phyloP scores from a whole-genome alignment of 106 monocot genomes.

The Dendrobium officinale region DNA sequence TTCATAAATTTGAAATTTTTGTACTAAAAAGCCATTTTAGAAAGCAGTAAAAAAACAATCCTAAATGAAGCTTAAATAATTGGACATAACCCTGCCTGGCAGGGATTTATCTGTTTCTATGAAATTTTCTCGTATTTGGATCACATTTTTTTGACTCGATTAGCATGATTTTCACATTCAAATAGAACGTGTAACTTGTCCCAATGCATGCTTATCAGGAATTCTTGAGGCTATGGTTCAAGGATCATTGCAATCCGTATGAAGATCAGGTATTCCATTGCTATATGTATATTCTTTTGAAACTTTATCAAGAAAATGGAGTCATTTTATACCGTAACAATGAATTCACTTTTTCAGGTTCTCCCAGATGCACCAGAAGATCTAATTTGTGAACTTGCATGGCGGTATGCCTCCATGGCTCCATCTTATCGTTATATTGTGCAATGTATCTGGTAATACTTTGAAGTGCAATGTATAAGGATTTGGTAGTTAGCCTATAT shows the following conservation, averaged over 20 bases:
- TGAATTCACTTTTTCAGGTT: conserved; percentile 34
- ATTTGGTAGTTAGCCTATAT: neutral
- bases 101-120: neutral
- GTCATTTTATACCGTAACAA: neutral
- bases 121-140: neutral
- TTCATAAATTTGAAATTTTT: too few species aligned
- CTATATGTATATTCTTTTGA: neutral
- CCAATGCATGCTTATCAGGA: conserved; percentile 32
- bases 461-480: neutral
- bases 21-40: too few species aligned
- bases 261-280: conserved; percentile 63
- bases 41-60: too few species aligned
- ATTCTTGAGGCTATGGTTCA: conserved; percentile 93
- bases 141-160: neutral
- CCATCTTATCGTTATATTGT: neutral
- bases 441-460: neutral
- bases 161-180: neutral
- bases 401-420: conserved; percentile 52
- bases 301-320: neutral
- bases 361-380: conserved; percentile 88
- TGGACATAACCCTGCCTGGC: neutral
- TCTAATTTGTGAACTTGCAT: conserved; percentile 88
- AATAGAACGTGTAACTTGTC: neutral
- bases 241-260: conserved; percentile 90
- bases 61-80: neutral